A percentile compares a stretch with the other conserved stretches of the same genome.
Evolutionary conservation across 306 rosid genomes (phyloP).

Genomic region (Arachis stenosperma): DNA sequence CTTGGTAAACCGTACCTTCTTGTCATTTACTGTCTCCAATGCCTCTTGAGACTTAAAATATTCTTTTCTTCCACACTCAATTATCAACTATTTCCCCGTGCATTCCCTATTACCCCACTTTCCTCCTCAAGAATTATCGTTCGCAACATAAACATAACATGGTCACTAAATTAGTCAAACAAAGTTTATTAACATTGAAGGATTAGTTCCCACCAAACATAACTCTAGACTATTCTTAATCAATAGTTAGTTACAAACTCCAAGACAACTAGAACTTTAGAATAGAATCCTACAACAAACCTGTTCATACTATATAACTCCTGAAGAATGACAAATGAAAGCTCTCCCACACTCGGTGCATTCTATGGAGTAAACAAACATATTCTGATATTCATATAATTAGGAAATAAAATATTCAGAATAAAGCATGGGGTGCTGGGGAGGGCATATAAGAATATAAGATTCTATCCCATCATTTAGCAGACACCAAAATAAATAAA

Average conservation of each 20-base stretch:
- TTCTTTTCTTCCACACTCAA: neutral
- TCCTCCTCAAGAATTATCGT: too few species aligned
- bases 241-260: neutral
- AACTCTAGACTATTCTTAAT: neutral
- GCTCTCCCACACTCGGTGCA: neutral
- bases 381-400: neutral
- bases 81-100: neutral
- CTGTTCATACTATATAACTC: neutral
- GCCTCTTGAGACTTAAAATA: neutral
- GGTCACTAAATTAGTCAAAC: neutral
- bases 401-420: neutral
- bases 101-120: too few species aligned
- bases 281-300: neutral
- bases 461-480: neutral
- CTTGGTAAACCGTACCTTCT: too few species aligned
- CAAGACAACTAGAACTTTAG: neutral
- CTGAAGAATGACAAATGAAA: neutral
- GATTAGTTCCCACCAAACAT: constrained; percentile 4
- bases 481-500: too few species aligned
- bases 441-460: neutral
- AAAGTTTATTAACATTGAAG: neutral
- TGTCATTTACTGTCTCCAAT: too few species aligned
- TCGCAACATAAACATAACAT: neutral
- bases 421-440: neutral
- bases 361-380: neutral